Base-by-base conservation (phyloP, 139 green algal species). In the Haematococcus lacustris region DNA sequence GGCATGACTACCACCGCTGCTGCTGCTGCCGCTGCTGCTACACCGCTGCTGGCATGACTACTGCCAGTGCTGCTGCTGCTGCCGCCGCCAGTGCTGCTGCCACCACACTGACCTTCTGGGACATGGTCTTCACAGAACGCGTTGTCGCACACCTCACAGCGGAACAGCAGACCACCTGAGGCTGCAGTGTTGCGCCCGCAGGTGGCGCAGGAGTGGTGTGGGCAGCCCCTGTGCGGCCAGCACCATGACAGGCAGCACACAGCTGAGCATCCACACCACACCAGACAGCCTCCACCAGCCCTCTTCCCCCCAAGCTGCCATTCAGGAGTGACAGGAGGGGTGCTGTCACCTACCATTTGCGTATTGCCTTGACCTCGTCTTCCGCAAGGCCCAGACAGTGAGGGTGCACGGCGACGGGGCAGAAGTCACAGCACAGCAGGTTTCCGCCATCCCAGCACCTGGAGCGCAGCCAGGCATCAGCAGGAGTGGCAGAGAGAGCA, bases 81-180 rank as follows among this genome's bases (percentile, higher is more conserved):
- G n/a, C n/a, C n/a, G n/a, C n/a, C n/a, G n/a, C n/a, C n/a, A n/a
- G n/a, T n/a, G n/a, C n/a, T n/a, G n/a, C 57, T 69, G 59, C 51
- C 66, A 37, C 26, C 3, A 28, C 66, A 65, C 67, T 73, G 40
- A 78, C 71, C 67, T 69, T 71, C 51, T 0, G 84, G 84, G 57
- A 91, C 77, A 79, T 84, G 75, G 71, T 91, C 86, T 76, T 91
- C 86, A 66, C 86, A 91, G 65, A 59, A 91, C 1, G 82, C 82
- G 5, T 66, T 69, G 38, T 79, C 71, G 30, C 82, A 88, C 72
- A 80, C 74, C 67, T 84, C 76, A 63, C 78, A 87, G 37, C 84
- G 70, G 78, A 89, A 89, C 35, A 91, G 78, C 78, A 91, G 76
- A 30, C 86, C 83, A 13, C 83, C 84, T 2, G 83, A 78, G 0